Evolutionary conservation across 2,329 filamentous ascomycete species (phyloP), one percentile per base, ranked within the genome.

Genomic region (Lachnellula cervina): DNA sequence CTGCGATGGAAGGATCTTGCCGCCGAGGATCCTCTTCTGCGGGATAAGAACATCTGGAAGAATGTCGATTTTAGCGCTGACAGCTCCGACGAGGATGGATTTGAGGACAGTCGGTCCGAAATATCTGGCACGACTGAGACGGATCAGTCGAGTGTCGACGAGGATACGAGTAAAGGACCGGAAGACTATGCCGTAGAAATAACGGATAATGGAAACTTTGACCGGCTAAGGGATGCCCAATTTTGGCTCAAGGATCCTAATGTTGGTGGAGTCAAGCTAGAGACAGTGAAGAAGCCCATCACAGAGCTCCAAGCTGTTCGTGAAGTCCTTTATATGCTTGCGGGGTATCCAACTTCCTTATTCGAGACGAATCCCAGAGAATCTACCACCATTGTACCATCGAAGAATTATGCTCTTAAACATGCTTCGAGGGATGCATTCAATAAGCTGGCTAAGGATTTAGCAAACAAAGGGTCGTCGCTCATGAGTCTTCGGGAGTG

Each of bases 301-400:
- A 68, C 66, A 21, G 92, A 96, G 68, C 75, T 88, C 1, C 84
- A 92, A 60, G 76, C 86, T 11, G 74, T 92, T 25, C 83, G 90
- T 48, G 91, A 97, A 66, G 81, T 84, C 0, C 75, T 97, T 0
- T 93, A 90, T 65, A 95, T 97, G 89, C 79, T 97, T 0, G 82
- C 84, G 52, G 92, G 92, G 0, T 74, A 94, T 4, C 80, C 85
- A 5, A 93, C 88, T 2, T 86, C 84, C 1, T 68, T 96, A 1
- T 96, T 92, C 64, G 68, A 66, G 37, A 61, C 68, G 5, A 61
- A 60, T 4, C 53, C 75, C 43, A 72, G 75, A 49, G 64, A 70
- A 23, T 67, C 53, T 74, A 74, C 62, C 62, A 59, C 21, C 54
- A 72, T 66, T 48, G 59, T 61, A 46, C 61, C 59, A 23, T 65